These are phyloP conservation scores for Microcyclospora pomicola DNA, from an alignment of 2,329 filamentous ascomycete species.

Conservation along the genomic window DNA sequence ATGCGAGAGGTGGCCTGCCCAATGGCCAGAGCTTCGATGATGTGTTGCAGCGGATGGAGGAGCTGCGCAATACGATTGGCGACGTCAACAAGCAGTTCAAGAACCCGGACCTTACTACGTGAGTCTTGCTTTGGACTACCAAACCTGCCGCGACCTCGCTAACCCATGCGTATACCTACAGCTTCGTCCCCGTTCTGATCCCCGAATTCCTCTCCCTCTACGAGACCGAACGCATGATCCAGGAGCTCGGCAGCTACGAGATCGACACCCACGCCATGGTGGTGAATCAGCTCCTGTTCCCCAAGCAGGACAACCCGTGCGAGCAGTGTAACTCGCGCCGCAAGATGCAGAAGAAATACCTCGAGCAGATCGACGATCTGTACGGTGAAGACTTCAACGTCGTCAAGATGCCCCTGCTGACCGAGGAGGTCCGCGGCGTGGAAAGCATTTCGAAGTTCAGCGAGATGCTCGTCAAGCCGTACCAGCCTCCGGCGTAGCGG, in stretches of 20 bases:
- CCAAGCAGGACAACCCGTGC: constrained; percentile 68
- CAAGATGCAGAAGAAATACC: constrained; percentile 99
- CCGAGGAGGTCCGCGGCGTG: constrained; percentile 91
- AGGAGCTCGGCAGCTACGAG: constrained; percentile 81
- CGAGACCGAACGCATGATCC: constrained; percentile 99
- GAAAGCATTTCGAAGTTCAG: constrained; percentile 86
- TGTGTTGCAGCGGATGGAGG: constrained; percentile 88
- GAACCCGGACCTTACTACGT: constrained; percentile 79
- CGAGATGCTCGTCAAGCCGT: constrained; percentile 68
- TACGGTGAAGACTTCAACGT: constrained; percentile 97
- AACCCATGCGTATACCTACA: not conserved
- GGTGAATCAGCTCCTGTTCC: constrained; percentile 94
- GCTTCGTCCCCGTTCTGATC: constrained; percentile 93
- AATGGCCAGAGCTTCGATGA: constrained; percentile 89
- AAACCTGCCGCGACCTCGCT: not conserved
- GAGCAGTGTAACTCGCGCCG: constrained; percentile 89
- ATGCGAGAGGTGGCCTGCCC: constrained; percentile 60
- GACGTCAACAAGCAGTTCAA: constrained; percentile 99
- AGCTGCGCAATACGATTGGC: constrained; percentile 77
- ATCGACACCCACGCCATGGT: constrained; percentile 98
- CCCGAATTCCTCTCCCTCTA: constrained; percentile 93
- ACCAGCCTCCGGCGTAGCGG: constrained; percentile 48
- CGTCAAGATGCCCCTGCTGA: constrained; percentile 90
- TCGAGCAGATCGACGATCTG: constrained; percentile 95
- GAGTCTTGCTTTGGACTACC: not conserved